These are phyloP conservation scores for Capronia epimyces DNA, from an alignment of 2,329 filamentous ascomycete species.

Conservation along the genomic window DNA sequence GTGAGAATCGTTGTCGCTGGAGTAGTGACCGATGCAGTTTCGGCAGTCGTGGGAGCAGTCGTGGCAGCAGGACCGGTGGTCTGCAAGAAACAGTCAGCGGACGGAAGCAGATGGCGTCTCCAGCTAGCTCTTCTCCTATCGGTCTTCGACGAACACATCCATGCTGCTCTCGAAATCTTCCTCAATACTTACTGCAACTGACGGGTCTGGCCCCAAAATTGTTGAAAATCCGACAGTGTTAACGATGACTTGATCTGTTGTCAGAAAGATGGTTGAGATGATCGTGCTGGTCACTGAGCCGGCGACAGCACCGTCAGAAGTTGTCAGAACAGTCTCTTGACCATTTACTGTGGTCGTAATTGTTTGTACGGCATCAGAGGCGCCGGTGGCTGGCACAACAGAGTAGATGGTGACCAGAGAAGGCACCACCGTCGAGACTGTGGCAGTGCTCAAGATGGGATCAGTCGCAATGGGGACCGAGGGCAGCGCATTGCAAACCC, in stretches of 20 bases:
- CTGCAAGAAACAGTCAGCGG: not conserved
- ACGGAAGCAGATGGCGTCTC: not conserved
- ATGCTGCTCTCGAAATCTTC: not conserved
- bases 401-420: slow-evolving; percentile 20
- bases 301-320: slow-evolving; percentile 1
- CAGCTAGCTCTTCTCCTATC: not conserved
- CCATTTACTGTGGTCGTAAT: slow-evolving; percentile 19
- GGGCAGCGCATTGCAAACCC: slow-evolving; percentile 11
- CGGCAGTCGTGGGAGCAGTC: not conserved
- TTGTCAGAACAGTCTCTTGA: slow-evolving; percentile 4
- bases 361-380: slow-evolving; percentile 1
- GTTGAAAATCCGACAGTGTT: slow-evolving; percentile 19
- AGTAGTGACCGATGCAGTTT: not conserved
- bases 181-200: slow-evolving; percentile 6
- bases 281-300: slow-evolving; percentile 18
- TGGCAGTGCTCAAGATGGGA: slow-evolving; percentile 18
- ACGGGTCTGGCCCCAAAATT: slow-evolving; percentile 17
- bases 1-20: not conserved
- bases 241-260: slow-evolving; percentile 13
- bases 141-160: not conserved
- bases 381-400: slow-evolving; percentile 14
- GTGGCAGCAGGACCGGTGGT: not conserved
- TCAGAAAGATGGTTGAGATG: slow-evolving; percentile 18
- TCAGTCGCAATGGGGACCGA: slow-evolving; percentile 22
- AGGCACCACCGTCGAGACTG: slow-evolving; percentile 15